Conservation (phyloP, 164 flowering plant genomes). For the Tetrastigma voinierianum region DNA sequence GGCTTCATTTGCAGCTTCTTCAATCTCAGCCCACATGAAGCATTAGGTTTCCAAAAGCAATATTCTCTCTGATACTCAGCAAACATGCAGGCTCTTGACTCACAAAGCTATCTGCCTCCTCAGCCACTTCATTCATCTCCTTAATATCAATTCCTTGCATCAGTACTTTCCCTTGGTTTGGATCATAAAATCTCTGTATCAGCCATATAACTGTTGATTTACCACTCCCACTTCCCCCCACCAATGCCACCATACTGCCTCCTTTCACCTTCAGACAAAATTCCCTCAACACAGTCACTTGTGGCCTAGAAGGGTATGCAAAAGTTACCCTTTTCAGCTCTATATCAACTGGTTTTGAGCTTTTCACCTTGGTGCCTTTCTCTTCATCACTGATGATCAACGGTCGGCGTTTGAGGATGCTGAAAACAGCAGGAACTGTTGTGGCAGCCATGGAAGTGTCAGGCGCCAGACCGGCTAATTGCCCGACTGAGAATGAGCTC, state of each 20-base stretch:
- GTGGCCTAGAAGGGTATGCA: slow-evolving; percentile 70
- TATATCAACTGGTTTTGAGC: slow-evolving; percentile 38
- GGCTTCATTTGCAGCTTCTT: slow-evolving; percentile 75
- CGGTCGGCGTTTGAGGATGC: slow-evolving; percentile 47
- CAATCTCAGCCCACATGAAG: slow-evolving; percentile 76
- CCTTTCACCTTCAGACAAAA: slow-evolving; percentile 56
- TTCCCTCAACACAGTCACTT: slow-evolving; percentile 47
- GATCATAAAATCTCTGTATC: slow-evolving; percentile 75
- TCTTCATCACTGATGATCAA: slow-evolving; percentile 29
- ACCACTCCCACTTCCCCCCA: slow-evolving; percentile 76
- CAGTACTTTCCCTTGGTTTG: slow-evolving; percentile 47
- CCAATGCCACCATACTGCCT: slow-evolving; percentile 69
- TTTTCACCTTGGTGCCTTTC: slow-evolving; percentile 40
- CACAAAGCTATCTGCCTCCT: slow-evolving; percentile 69
- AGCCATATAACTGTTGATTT: slow-evolving; percentile 76
- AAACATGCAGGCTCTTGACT: slow-evolving; percentile 83
- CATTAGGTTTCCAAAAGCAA: slow-evolving; percentile 60
- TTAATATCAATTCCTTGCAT: slow-evolving; percentile 65
- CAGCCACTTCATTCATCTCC: slow-evolving; percentile 63
- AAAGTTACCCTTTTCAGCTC: slow-evolving; percentile 65
- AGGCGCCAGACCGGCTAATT: slow-evolving; percentile 77
- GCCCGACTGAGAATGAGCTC: slow-evolving; percentile 82
- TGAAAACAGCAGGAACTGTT: slow-evolving; percentile 55
- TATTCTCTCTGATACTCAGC: slow-evolving; percentile 69
- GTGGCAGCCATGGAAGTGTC: slow-evolving; percentile 62